These are phyloP conservation scores for Taphrina wiesneri DNA, from an alignment of 1,139 yeast genomes.

Conservation along the genomic window DNA sequence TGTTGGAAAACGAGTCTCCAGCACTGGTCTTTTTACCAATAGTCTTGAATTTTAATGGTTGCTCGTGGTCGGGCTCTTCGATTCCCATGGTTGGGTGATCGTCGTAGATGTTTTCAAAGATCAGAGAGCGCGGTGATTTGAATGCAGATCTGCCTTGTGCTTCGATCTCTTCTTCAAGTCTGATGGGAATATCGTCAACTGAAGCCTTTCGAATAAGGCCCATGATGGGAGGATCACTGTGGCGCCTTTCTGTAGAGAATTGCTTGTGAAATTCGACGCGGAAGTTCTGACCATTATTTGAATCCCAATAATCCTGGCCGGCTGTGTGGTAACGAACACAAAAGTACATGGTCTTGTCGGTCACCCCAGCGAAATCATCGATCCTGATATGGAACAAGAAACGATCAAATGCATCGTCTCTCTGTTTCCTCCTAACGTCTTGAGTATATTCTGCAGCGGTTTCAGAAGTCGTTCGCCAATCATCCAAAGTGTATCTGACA, in stretches of 20 bases:
- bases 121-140: constrained; percentile 28
- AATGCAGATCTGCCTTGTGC: background rate
- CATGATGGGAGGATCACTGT: constrained; percentile 26
- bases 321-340: constrained; percentile 62
- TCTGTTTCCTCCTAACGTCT: constrained; percentile 52
- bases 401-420: constrained; percentile 47
- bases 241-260: background rate
- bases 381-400: constrained; percentile 53
- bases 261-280: constrained; percentile 50
- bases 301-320: constrained; percentile 72
- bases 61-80: constrained; percentile 18
- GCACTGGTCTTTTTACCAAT: background rate
- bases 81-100: constrained; percentile 9
- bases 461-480: constrained; percentile 73
- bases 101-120: constrained; percentile 29
- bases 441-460: constrained; percentile 64
- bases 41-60: constrained; percentile 11
- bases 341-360: constrained; percentile 49
- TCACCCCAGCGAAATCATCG: constrained; percentile 45
- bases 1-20: constrained; percentile 28
- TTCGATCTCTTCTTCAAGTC: background rate
- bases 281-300: constrained; percentile 63
- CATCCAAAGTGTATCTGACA: constrained; percentile 66
- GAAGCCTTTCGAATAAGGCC: constrained; percentile 4
- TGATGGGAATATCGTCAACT: constrained; percentile 23